Conservation (phyloP, 352 stramenopile genomes). For the Pythium scleroteichum region DNA sequence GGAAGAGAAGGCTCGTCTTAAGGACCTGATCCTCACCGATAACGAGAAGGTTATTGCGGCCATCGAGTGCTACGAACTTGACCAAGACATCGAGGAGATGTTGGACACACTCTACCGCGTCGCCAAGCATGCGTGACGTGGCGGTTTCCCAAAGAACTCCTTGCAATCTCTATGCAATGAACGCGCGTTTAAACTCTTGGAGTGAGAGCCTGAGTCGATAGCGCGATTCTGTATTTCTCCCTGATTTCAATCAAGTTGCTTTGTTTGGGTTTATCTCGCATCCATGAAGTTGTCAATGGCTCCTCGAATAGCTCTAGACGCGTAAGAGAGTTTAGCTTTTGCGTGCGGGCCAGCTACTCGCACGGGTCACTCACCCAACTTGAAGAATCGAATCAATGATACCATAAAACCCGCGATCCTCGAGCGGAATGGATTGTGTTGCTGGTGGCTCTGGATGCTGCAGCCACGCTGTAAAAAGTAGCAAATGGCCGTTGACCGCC, state of each 20-base stretch:
- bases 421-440: conserved; percentile 61
- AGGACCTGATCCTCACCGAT: conserved; percentile 83
- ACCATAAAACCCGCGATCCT: conserved; percentile 70
- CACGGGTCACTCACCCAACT: conserved; percentile 43
- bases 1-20: conserved; percentile 76
- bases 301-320: conserved; percentile 48
- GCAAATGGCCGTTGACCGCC: conserved; percentile 51
- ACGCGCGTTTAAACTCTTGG: too few species aligned
- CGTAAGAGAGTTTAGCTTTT: too few species aligned
- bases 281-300: conserved; percentile 75
- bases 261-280: conserved; percentile 9
- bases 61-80: conserved; percentile 79
- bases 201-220: too few species aligned
- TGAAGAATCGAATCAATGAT: conserved; percentile 77
- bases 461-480: conserved; percentile 73
- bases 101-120: conserved; percentile 83
- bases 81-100: conserved; percentile 86
- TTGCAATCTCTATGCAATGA: too few species aligned
- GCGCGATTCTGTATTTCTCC: conserved; percentile 1
- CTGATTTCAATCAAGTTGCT: not conserved
- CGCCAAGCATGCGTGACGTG: conserved; percentile 45
- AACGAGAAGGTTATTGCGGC: conserved; percentile 74
- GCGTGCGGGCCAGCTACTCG: not conserved
- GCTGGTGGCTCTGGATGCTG: conserved; percentile 73
- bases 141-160: not conserved